These are phyloP conservation scores for Naganishia kalamii DNA, from an alignment of 768 basidiomycete genomes.

Conservation along the genomic window DNA sequence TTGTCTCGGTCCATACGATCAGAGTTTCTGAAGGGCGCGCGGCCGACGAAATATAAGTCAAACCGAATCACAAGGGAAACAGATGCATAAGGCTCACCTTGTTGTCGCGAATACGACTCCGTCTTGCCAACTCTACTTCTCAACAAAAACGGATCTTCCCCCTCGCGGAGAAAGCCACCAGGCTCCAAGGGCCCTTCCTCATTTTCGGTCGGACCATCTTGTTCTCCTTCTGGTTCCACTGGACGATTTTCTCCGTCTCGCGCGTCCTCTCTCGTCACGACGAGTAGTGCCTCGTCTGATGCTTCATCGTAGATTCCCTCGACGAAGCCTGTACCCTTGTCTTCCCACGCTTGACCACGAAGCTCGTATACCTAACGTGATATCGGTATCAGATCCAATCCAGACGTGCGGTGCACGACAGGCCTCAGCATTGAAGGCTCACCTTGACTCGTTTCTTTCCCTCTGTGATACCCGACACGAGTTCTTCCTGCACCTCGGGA, in stretches of 20 bases:
- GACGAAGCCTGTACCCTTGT: conserved; percentile 95
- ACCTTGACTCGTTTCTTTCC: conserved; percentile 17
- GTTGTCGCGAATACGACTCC: conserved; percentile 45
- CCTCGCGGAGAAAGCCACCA: conserved; percentile 13
- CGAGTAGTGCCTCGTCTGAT: conserved; percentile 43
- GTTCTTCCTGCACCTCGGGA: conserved; percentile 7
- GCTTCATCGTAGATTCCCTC: conserved; percentile 63
- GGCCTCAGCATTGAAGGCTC: not conserved
- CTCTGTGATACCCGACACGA: not conserved
- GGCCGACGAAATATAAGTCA: conserved; percentile 5
- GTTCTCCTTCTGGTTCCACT: conserved; percentile 27
- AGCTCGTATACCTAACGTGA: conserved; percentile 79
- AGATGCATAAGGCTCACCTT: conserved; percentile 48
- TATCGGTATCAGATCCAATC: not conserved
- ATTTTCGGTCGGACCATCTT: conserved; percentile 41
- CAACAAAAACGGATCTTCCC: conserved; percentile 56
- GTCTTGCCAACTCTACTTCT: conserved; percentile 47
- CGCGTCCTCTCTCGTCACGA: conserved; percentile 42
- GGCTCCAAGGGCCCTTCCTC: conserved; percentile 7
- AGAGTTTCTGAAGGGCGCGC: conserved; percentile 67
- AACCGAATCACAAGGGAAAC: not conserved
- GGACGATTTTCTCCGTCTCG: conserved; percentile 14
- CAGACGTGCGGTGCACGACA: not conserved
- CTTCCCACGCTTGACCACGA: conserved; percentile 81
- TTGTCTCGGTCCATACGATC: conserved; percentile 95